phyloP scores from a whole-genome alignment of 495 filamentous ascomycete species.

The Aspergillus diversus region DNA sequence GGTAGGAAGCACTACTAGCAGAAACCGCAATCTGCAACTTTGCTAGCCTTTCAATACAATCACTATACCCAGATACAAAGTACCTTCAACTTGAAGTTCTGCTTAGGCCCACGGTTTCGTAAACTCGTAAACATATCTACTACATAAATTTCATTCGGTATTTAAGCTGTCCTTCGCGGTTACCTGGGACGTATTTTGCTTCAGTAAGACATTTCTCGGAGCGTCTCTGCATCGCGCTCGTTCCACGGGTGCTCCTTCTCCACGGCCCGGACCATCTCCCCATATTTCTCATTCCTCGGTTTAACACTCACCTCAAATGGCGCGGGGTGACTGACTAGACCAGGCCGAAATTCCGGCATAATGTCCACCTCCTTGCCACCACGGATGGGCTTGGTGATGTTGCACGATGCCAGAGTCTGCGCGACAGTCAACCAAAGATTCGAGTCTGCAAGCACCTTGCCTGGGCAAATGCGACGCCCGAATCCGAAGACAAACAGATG shows the following conservation, averaged over 20 bases:
- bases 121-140: too few species aligned
- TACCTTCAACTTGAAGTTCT: too few species aligned
- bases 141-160: too few species aligned
- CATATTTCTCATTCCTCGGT: conserved; percentile 34
- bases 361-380: conserved; percentile 36
- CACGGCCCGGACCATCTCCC: conserved; percentile 36
- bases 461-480: conserved; percentile 44
- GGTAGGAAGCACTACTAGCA: too few species aligned
- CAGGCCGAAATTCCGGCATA: conserved; percentile 32
- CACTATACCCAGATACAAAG: too few species aligned
- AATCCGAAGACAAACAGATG: conserved; percentile 38
- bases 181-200: not conserved
- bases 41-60: too few species aligned
- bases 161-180: too few species aligned
- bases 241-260: conserved; percentile 49
- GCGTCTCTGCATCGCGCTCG: conserved; percentile 37
- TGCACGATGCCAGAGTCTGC: conserved; percentile 41
- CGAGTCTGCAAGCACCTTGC: conserved; percentile 38
- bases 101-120: too few species aligned
- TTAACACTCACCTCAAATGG: conserved; percentile 37
- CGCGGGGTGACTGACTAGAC: conserved; percentile 43
- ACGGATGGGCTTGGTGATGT: conserved; percentile 34
- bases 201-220: not conserved
- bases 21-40: too few species aligned
- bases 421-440: conserved; percentile 39